Conservation (phyloP, 2,329 filamentous ascomycete genomes). For the Botrytis pseudocinerea region DNA sequence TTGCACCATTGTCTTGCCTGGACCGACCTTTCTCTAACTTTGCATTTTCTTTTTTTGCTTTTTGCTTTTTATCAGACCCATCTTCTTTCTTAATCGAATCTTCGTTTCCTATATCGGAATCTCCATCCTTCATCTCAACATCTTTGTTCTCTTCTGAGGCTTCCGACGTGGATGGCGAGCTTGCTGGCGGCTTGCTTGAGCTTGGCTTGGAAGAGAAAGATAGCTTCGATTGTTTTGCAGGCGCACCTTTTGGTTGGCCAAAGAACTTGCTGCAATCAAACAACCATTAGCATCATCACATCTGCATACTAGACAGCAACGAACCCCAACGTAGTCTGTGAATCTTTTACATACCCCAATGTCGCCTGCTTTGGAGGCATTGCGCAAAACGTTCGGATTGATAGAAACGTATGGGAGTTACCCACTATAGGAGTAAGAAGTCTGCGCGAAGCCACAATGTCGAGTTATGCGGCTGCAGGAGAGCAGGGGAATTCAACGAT, state of each 20-base stretch:
- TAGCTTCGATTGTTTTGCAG: conserved; percentile 75
- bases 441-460: conserved; percentile 39
- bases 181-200: conserved; percentile 37
- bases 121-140: conserved; percentile 37
- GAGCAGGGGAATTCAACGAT: background rate
- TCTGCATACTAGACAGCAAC: conserved; percentile 33
- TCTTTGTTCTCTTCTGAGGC: conserved; percentile 33
- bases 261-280: conserved; percentile 75
- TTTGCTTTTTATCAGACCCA: conserved; percentile 13
- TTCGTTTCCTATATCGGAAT: conserved; percentile 27
- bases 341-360: conserved; percentile 79
- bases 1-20: background rate
- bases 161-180: conserved; percentile 28
- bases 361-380: conserved; percentile 64
- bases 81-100: conserved; percentile 28
- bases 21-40: background rate
- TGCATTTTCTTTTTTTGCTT: conserved; percentile 23
- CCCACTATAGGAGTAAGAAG: conserved; percentile 27
- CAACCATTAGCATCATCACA: conserved; percentile 26
- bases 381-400: conserved; percentile 29
- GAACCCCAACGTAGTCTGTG: conserved; percentile 75
- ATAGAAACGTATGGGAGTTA: conserved; percentile 27
- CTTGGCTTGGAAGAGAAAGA: conserved; percentile 66
- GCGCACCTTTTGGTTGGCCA: conserved; percentile 61
- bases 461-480: conserved; percentile 5